Conservation (phyloP, 2,329 filamentous ascomycete genomes). For the Sarocladium kiliense region DNA sequence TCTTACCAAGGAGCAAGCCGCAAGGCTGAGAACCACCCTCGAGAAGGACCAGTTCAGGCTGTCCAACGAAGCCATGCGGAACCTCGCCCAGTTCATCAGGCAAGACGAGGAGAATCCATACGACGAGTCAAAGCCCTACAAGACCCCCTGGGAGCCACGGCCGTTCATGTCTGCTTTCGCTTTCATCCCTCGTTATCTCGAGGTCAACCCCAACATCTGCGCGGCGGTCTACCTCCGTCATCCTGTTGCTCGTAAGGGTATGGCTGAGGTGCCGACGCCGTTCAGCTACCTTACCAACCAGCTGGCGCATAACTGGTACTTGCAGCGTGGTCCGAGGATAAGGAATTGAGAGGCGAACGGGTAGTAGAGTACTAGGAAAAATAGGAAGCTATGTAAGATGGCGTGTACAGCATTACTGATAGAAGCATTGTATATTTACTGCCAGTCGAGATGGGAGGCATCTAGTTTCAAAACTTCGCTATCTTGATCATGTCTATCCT, state of each 20-base stretch:
- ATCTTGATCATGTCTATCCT: background rate
- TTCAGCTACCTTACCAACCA: conserved; percentile 67
- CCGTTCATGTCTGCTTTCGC: conserved; percentile 88
- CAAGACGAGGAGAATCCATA: conserved; percentile 69
- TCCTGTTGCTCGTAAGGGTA: conserved; percentile 78
- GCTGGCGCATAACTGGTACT: conserved; percentile 90
- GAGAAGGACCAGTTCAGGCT: conserved; percentile 28
- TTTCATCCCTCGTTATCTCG: conserved; percentile 90
- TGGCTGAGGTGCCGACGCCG: conserved; percentile 80
- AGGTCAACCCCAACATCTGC: conserved; percentile 97
- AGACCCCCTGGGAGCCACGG: conserved; percentile 83
- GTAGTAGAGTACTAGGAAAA: background rate
- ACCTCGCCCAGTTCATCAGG: conserved; percentile 52
- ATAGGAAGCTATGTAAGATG: conserved; percentile 1
- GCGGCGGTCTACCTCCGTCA: conserved; percentile 92
- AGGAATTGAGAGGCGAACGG: background rate
- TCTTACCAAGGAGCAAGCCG: conserved; percentile 24
- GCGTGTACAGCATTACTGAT: conserved; percentile 8
- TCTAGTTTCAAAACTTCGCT: background rate
- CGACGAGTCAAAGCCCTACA: conserved; percentile 76
- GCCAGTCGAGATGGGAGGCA: background rate
- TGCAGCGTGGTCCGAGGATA: conserved; percentile 56
- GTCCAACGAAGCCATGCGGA: conserved; percentile 44
- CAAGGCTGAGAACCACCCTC: conserved; percentile 28
- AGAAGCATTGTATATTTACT: conserved; percentile 8